phyloP scores from a whole-genome alignment of 306 rosid genomes.

The Lathyrus sativus region DNA sequence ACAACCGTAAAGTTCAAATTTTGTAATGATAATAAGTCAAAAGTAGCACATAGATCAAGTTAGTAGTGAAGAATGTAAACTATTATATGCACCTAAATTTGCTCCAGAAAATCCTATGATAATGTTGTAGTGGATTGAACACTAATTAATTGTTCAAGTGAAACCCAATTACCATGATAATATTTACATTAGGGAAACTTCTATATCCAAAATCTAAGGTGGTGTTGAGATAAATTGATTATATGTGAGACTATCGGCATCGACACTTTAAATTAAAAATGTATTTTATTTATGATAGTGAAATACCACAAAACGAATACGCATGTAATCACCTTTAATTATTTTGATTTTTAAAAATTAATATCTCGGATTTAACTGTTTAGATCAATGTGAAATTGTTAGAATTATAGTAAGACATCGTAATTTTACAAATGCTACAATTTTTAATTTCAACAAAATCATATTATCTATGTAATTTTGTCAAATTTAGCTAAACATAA shows the following conservation, averaged over 20 bases:
- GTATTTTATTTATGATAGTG: background rate
- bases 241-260: background rate
- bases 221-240: background rate
- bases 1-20: slow-evolving; percentile 22
- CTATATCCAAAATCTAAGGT: background rate
- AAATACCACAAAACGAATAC: background rate
- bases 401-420: too few relatives aligned
- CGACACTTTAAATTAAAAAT: background rate
- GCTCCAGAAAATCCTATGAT: background rate
- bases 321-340: too few relatives aligned
- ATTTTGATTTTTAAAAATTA: too few relatives aligned
- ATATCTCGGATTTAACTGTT: too few relatives aligned
- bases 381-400: too few relatives aligned
- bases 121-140: slow-evolving; percentile 4
- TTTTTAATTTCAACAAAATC: too few relatives aligned
- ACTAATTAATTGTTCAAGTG: background rate
- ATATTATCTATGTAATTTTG: too few relatives aligned
- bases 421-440: too few relatives aligned
- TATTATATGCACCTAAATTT: too few relatives aligned
- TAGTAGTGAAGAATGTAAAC: too few relatives aligned
- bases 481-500: too few relatives aligned
- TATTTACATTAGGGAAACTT: background rate
- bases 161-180: background rate
- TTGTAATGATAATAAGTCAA: slow-evolving; percentile 3
- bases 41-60: slow-evolving; percentile 25